Base-by-base conservation (phyloP, 208 protist genomes). In the Angomonas ambiguus region DNA sequence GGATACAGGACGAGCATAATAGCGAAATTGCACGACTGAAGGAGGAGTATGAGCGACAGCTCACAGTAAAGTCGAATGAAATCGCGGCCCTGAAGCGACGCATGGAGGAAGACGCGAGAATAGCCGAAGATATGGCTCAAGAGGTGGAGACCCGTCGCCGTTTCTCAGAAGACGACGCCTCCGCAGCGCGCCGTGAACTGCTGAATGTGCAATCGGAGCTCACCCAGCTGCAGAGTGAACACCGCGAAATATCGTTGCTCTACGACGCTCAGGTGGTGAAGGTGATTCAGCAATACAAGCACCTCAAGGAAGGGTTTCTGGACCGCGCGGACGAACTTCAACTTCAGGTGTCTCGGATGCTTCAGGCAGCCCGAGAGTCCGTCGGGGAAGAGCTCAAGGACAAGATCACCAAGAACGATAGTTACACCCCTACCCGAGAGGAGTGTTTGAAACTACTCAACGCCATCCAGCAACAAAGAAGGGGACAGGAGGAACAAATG, bases 51-150 rank as follows among this genome's bases (percentile, higher is more conserved):
- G 69, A 79, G 51, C 66, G 75, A 5, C 51, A 71, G 20, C 35
- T 76, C 11, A 51, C 35, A 10, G 77, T 79, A 48, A 83, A 82
- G 66, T 76, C 83, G 31, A 70, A 77, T 27, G 83, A 89, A 33
- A 83, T 83, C 35, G 65, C 72, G 8, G 62, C 67, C 22, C 71
- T 88, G 22, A 72, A 78, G 55, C 70, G 74, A 33, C 41, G 66
- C 10, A 25, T 83, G 25, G 69, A 79, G 11, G 76, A 77, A 51
- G 70, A 75, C 45, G 31, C 38, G 0, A 34, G 48, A n/a, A 32
- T 58, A 1, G 69, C 71, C 1, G 71, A 70, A 11, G 49, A 53
- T 20, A 74, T 60, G 32, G 41, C 77, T 27, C 2, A 65, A 20
- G 74, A 80, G 28, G 72, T 74, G 45, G 76, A 81, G 16, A 41